Evolutionary conservation across 345 rosid genomes (phyloP), one percentile per base, ranked within the genome.

Genomic region (Citrus inodora): DNA sequence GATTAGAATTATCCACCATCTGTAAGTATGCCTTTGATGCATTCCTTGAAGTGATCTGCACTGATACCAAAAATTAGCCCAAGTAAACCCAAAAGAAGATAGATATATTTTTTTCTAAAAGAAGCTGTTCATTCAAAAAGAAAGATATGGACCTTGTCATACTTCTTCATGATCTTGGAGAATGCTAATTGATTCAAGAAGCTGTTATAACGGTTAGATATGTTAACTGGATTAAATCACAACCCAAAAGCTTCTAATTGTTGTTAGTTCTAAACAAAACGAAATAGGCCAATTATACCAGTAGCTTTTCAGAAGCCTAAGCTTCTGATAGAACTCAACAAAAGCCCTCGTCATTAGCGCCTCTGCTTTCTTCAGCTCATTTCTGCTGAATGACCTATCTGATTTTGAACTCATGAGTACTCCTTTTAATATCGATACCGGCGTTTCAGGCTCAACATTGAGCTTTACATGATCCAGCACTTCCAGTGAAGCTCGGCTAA

Each of bases 141-240:
- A 48, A 59, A 27, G 30, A 42, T 17, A 37, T 66, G 74, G 76
- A 94, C 97, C 93, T 94, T 93, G 76, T 92, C 97, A 77, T 94
- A 91, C 84, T 92, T 94, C 89, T 94, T 94, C 91, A 92, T 84
- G 76, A 94, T 91, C 86, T 92, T 92, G 77, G 92, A 90, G 69
- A 91, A 86, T 0, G 97, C 97, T 81, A 91, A 67, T 59, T 87
- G 89, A 80, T 92, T 94, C 86, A 90, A 72, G 78, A 91, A 94
- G 75, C 98, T 92, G 80, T 78, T 21, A 37, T 37, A 79, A 62
- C 62, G n/a, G 9, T 33, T 30, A 2, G 7, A 66, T 62, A 61
- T 27, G 24, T 71, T 66, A 78, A 27, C 42, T 32, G 38, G 17
- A 19, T 25, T 22, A 67, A 5, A 63, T 6, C 68, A 9, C 19